Percentiles rank a stretch among this genome's conserved stretches.
These are phyloP conservation scores for Aureobasidium pullulans DNA, from an alignment of 2,329 filamentous ascomycete species.

Conservation along the genomic window DNA sequence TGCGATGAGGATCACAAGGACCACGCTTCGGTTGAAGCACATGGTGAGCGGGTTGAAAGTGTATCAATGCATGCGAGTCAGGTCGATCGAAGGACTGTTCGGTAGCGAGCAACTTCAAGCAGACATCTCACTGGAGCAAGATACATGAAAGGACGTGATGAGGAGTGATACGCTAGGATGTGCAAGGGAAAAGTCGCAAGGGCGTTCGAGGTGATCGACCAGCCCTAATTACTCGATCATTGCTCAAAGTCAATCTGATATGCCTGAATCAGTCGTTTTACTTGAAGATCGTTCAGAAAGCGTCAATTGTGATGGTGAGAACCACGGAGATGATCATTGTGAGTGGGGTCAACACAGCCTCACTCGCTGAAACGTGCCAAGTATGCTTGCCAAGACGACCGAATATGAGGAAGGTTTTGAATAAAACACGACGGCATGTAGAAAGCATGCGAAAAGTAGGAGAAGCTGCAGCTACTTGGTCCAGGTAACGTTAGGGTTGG, in stretches of 20 bases:
- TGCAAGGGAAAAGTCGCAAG: neutral
- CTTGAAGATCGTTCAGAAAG: neutral
- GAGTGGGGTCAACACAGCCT: conserved; percentile 2
- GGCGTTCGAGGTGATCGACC: neutral
- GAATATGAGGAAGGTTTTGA: neutral
- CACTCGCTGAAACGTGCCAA: conserved; percentile 8
- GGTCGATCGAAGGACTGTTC: neutral
- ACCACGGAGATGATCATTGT: neutral
- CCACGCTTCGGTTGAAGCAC: neutral
- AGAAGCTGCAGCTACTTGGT: neutral
- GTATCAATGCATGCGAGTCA: neutral
- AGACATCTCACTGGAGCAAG: neutral
- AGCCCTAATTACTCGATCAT: neutral
- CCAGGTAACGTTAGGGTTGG: neutral
- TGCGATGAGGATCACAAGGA: neutral
- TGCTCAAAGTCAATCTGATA: neutral
- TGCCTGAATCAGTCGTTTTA: neutral
- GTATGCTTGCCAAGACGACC: neutral
- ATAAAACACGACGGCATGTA: neutral
- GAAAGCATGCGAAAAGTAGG: neutral
- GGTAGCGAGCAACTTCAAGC: neutral
- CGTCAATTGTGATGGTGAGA: neutral
- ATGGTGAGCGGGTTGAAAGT: neutral
- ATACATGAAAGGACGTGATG: neutral
- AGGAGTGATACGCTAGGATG: neutral